Evolutionary conservation across 1,284 basidiomycete species (phyloP).

Genomic region (Cutaneotrichosporon cyanovorans): DNA sequence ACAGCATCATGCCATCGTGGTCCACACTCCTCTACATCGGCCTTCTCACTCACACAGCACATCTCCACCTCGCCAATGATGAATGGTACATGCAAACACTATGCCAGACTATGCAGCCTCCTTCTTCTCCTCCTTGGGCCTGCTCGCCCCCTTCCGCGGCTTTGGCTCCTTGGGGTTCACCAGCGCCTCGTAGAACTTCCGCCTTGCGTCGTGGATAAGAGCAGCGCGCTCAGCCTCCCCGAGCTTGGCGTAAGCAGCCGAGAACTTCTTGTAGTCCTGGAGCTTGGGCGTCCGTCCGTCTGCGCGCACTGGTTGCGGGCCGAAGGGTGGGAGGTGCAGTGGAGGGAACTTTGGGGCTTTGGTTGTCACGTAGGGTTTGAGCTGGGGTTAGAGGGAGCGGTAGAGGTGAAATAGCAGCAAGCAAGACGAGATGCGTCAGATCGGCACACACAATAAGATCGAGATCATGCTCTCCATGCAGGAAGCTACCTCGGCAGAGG

Average conservation of each 20-base stretch:
- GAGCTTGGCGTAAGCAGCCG: constrained; percentile 29
- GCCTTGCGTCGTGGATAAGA: constrained; percentile 33
- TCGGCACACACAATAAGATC: too few species aligned
- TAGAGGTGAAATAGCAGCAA: too few species aligned
- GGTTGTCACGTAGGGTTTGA: constrained; percentile 49
- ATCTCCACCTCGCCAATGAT: too few species aligned
- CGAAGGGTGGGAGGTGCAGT: constrained; percentile 18
- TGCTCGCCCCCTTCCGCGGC: neutral
- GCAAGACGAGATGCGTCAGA: neutral
- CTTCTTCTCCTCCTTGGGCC: neutral
- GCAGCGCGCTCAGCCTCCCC: constrained; percentile 27
- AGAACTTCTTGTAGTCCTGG: constrained; percentile 16
- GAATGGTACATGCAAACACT: neutral
- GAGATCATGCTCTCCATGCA: too few species aligned
- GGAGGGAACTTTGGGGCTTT: constrained; percentile 11
- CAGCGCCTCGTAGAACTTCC: constrained; percentile 37
- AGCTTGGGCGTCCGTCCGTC: constrained; percentile 5
- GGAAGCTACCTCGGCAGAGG: too few species aligned
- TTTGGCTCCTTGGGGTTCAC: neutral
- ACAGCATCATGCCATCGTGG: too few species aligned
- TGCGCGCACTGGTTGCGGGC: constrained; percentile 3
- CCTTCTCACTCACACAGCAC: too few species aligned
- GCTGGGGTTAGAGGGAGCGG: constrained; percentile 30
- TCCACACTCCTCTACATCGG: too few species aligned
- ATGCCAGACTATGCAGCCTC: too few species aligned